Evolutionary conservation across 2,329 filamentous ascomycete species (phyloP).

Genomic region (Phialophora expanda): DNA sequence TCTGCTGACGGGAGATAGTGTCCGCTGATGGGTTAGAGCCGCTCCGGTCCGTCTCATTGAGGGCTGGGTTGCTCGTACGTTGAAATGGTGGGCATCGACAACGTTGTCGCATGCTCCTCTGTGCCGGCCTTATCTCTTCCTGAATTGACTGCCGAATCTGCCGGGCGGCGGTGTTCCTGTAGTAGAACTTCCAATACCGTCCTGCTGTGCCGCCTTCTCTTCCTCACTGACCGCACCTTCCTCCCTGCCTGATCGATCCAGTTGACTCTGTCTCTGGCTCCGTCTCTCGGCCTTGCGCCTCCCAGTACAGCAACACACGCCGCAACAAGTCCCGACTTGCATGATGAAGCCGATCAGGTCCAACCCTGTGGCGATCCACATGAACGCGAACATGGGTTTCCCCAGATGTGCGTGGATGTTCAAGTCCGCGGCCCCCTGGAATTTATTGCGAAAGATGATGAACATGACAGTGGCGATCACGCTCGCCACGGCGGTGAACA

Average conservation of each 20-base stretch:
- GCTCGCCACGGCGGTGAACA: conserved; percentile 72
- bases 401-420: conserved; percentile 78
- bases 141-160: not conserved
- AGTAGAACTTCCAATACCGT: not conserved
- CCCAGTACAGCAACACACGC: conserved; percentile 54
- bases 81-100: too few species aligned
- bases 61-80: too few species aligned
- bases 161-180: not conserved
- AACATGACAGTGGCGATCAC: conserved; percentile 83
- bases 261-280: not conserved
- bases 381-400: conserved; percentile 77
- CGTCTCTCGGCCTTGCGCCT: conserved; percentile 37
- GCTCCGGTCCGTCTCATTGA: too few species aligned
- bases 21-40: too few species aligned
- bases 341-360: conserved; percentile 72
- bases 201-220: conserved; percentile 57
- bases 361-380: conserved; percentile 79
- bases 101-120: too few species aligned
- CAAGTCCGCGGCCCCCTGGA: conserved; percentile 69
- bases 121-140: not conserved
- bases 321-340: conserved; percentile 79
- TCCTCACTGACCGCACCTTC: conserved; percentile 48
- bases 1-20: too few species aligned
- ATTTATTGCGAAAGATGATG: conserved; percentile 77
- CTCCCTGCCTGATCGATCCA: not conserved